phyloP scores from a whole-genome alignment of 192 early-diverging fungal species.

The Coemansia sp. region DNA sequence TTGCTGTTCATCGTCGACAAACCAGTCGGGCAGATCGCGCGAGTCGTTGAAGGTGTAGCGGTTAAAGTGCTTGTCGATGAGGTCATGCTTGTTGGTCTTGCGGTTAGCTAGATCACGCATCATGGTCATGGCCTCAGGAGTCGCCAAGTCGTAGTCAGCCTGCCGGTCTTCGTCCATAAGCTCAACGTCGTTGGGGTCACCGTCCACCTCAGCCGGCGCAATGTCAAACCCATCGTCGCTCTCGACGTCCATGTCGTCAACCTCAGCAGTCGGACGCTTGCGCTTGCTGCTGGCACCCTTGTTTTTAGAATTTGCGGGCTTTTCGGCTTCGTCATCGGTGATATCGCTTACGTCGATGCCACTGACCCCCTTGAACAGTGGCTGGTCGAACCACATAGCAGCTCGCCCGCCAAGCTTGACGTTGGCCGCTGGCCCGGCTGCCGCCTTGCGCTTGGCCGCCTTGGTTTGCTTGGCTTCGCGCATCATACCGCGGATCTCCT shows the following conservation, averaged over 20 bases:
- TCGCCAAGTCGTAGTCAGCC: conserved; percentile 72
- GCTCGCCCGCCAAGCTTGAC: conserved; percentile 75
- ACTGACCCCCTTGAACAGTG: conserved; percentile 75
- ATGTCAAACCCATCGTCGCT: conserved; percentile 62
- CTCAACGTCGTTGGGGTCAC: conserved; percentile 49
- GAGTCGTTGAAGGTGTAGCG: conserved; percentile 87
- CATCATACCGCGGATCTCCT: conserved; percentile 51
- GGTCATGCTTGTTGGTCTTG: conserved; percentile 73
- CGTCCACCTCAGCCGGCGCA: conserved; percentile 38
- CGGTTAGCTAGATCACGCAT: conserved; percentile 81
- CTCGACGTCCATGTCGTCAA: conserved; percentile 40
- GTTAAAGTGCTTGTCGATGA: conserved; percentile 93
- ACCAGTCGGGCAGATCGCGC: conserved; percentile 87
- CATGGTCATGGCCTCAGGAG: conserved; percentile 89
- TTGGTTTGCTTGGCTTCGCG: conserved; percentile 32
- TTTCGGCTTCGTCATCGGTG: conserved; percentile 61
- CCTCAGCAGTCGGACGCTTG: conserved; percentile 49
- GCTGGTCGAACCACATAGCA: conserved; percentile 95
- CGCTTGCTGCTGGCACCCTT: conserved; percentile 50
- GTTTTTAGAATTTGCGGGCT: not conserved
- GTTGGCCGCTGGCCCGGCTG: conserved; percentile 24
- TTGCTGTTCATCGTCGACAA: conserved; percentile 85
- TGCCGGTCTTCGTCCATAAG: conserved; percentile 54
- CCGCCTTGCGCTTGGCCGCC: conserved; percentile 28
- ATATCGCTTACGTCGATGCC: conserved; percentile 60